Evolutionary conservation across 2,329 filamentous ascomycete genomes (phyloP).

Genomic region (Penicillium sp.): DNA sequence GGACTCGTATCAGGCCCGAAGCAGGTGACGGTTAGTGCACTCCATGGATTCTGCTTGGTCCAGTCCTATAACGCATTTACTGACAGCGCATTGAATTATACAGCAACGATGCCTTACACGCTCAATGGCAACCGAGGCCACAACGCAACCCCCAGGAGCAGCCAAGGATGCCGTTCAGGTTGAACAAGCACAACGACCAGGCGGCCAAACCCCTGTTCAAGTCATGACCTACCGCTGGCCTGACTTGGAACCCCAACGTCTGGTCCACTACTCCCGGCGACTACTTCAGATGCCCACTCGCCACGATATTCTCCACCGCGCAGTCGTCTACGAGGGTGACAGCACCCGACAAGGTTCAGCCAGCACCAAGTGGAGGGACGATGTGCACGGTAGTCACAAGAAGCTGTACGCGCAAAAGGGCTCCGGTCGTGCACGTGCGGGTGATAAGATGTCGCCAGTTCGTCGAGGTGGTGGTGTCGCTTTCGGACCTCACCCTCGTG

Average conservation of each 20-base stretch:
- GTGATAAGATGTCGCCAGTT: slow-evolving; percentile 77
- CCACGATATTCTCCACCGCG: slow-evolving; percentile 87
- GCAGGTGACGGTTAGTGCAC: slow-evolving; percentile 33
- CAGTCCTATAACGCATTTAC: slow-evolving; percentile 10
- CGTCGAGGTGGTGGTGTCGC: slow-evolving; percentile 80
- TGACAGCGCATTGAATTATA: slow-evolving; percentile 15
- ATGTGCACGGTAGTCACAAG: slow-evolving; percentile 76
- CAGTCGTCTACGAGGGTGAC: slow-evolving; percentile 90
- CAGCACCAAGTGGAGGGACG: slow-evolving; percentile 72
- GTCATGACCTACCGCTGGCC: slow-evolving; percentile 91
- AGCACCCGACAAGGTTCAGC: slow-evolving; percentile 83
- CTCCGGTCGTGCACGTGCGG: slow-evolving; percentile 72
- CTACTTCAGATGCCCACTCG: slow-evolving; percentile 86
- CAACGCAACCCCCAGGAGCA: slow-evolving; percentile 15
- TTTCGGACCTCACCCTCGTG: slow-evolving; percentile 86
- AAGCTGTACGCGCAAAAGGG: slow-evolving; percentile 91
- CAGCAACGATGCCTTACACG: slow-evolving; percentile 45
- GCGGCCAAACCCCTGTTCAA: slow-evolving; percentile 59
- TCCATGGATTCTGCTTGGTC: slow-evolving; percentile 1
- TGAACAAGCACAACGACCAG: background rate
- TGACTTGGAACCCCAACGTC: slow-evolving; percentile 74
- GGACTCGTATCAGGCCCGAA: slow-evolving; percentile 34
- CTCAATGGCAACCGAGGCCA: slow-evolving; percentile 50
- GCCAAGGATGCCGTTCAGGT: background rate
- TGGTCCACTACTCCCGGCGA: slow-evolving; percentile 73